phyloP scores from a whole-genome alignment of 108 stramenopile species.

The Nitzschia putrida region DNA sequence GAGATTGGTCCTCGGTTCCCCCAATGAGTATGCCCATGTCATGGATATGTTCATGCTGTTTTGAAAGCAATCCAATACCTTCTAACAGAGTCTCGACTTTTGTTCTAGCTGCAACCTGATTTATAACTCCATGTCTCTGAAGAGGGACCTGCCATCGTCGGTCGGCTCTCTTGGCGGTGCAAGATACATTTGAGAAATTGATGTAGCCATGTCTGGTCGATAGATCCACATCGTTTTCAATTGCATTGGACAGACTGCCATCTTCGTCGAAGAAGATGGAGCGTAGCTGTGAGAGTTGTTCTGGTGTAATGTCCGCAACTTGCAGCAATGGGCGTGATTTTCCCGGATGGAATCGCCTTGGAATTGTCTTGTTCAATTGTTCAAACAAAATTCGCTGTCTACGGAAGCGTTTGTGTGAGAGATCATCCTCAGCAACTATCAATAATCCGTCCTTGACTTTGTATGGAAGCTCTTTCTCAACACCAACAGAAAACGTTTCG shows the following conservation, averaged over 20 bases:
- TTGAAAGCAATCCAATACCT: conserved; percentile 6
- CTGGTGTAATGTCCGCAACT: not conserved
- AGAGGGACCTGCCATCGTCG: conserved; percentile 39
- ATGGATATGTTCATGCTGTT: conserved; percentile 18
- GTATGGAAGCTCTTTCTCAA: not conserved
- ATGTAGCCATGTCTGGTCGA: conserved; percentile 31
- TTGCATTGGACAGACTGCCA: conserved; percentile 22
- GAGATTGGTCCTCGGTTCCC: conserved; percentile 40
- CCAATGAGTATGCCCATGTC: conserved; percentile 38
- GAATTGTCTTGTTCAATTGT: conserved; percentile 24
- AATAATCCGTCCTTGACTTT: conserved; percentile 7
- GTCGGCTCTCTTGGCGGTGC: conserved; percentile 11
- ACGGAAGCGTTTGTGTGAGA: conserved; percentile 23
- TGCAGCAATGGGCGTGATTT: conserved; percentile 18
- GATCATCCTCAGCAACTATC: conserved; percentile 7
- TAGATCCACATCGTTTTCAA: conserved; percentile 17
- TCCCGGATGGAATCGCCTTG: conserved; percentile 9
- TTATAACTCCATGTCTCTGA: not conserved
- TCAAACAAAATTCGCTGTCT: conserved; percentile 9
- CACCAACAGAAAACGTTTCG: not conserved
- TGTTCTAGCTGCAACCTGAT: conserved; percentile 3
- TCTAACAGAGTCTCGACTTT: conserved; percentile 19
- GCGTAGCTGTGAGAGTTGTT: conserved; percentile 12
- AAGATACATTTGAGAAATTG: conserved; percentile 23
- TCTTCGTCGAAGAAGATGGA: conserved; percentile 32